Conservation (phyloP, 2,329 filamentous ascomycete genomes). For the Fusarium sacchari region DNA sequence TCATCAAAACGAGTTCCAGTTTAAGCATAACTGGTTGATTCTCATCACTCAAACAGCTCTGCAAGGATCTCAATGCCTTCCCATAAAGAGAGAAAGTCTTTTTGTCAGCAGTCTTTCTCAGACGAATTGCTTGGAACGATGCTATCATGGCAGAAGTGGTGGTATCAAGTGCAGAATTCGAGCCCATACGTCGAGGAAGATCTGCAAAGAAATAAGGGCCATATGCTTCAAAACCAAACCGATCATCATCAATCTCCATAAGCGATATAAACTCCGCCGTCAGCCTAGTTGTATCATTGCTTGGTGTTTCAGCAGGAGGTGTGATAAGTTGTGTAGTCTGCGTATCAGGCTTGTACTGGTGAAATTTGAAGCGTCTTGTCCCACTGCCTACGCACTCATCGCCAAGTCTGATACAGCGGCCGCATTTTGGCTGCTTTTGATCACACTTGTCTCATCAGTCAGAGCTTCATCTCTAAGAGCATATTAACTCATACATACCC, state of each 20-base stretch:
- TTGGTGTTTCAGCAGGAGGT: not conserved
- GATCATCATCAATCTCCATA: conserved; percentile 15
- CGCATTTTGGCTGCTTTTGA: conserved; percentile 13
- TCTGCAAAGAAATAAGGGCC: conserved; percentile 9
- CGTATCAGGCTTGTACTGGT: not conserved
- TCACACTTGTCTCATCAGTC: conserved; percentile 12
- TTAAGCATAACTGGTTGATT: conserved; percentile 2
- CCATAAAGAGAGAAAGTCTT: conserved; percentile 1
- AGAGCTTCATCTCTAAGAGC: fast-evolving
- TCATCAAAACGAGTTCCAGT: conserved; percentile 14
- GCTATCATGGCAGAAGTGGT: conserved; percentile 4
- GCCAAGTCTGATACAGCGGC: not conserved
- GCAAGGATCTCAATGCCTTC: conserved; percentile 3
- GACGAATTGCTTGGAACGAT: not conserved
- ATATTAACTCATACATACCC: not conserved
- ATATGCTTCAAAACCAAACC: conserved; percentile 5
- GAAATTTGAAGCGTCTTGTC: conserved; percentile 11
- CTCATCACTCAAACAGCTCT: not conserved
- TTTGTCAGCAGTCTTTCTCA: not conserved
- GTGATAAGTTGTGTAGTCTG: not conserved
- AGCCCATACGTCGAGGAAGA: conserved; percentile 11
- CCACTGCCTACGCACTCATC: not conserved
- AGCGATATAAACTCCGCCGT: not conserved
- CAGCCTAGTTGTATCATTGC: not conserved
- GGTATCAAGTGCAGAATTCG: conserved; percentile 2